phyloP scores from a whole-genome alignment of 164 flowering plant genomes.

The Vitis cinerea region DNA sequence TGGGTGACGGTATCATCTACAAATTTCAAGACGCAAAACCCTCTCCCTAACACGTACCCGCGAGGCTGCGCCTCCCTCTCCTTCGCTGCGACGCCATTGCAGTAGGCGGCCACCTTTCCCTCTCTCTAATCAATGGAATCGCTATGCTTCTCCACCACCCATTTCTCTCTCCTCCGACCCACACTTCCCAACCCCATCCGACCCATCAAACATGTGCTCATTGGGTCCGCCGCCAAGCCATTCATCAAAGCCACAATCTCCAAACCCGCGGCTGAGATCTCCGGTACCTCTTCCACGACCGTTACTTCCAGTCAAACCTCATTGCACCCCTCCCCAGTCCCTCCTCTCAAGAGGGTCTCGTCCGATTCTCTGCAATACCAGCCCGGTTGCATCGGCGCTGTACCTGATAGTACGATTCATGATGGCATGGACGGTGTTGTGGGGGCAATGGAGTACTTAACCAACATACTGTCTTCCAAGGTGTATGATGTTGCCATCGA shows the following conservation, averaged over 20 bases:
- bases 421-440: conserved; percentile 17
- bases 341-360: conserved; percentile 32
- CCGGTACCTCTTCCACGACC: conserved; percentile 12
- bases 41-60: no score
- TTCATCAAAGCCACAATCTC: conserved; percentile 26
- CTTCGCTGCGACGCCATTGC: no score
- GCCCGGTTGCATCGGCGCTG: conserved; percentile 67
- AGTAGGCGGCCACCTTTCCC: background rate
- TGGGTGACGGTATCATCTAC: no score
- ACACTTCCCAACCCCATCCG: background rate
- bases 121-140: conserved; percentile 13
- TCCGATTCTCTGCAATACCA: conserved; percentile 73
- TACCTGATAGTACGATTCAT: conserved; percentile 31
- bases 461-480: conserved; percentile 68
- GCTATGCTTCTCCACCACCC: conserved; percentile 2
- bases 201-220: no score
- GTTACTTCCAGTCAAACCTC: conserved; percentile 13
- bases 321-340: conserved; percentile 6
- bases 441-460: conserved; percentile 62
- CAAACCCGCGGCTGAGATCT: conserved; percentile 23
- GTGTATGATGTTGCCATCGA: conserved; percentile 89
- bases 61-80: no score
- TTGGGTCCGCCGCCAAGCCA: conserved; percentile 1
- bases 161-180: conserved; percentile 10
- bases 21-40: no score